phyloP scores from a whole-genome alignment of 106 monocot genomes.

The Dendrobium huoshanense region DNA sequence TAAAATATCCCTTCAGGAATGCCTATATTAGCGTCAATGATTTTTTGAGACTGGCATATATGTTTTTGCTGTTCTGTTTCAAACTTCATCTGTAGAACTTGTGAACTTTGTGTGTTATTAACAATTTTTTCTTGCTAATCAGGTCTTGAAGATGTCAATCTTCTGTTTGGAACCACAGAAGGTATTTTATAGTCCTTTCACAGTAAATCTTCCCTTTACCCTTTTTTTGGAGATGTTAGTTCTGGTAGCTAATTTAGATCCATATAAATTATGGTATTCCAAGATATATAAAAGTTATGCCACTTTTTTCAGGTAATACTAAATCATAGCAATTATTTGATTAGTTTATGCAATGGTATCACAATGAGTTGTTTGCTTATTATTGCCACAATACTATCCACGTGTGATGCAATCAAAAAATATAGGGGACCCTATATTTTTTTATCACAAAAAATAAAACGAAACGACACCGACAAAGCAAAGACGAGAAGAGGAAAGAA shows the following conservation, averaged over 20 bases:
- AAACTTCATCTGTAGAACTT: not conserved
- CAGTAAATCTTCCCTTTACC: not conserved
- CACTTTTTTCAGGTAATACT: not conserved
- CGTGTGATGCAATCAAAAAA: no score
- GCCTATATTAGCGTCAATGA: not conserved
- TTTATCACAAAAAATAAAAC: no score
- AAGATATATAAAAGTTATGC: not conserved
- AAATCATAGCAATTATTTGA: not conserved
- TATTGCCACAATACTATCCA: not conserved
- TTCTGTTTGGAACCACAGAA: slow-evolving; percentile 72
- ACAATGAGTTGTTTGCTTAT: not conserved
- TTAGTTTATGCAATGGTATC: not conserved
- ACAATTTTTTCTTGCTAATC: slow-evolving; percentile 10
- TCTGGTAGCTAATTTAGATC: not conserved
- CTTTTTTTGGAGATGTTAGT: not conserved
- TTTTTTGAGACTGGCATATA: not conserved
- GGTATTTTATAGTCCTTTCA: slow-evolving; percentile 29
- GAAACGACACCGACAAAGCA: no score
- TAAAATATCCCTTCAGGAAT: not conserved
- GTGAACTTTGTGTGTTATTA: not conserved
- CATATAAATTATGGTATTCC: not conserved
- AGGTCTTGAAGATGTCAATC: slow-evolving; percentile 80
- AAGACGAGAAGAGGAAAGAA: no score
- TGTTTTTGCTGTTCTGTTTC: not conserved
- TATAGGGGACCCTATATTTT: no score